phyloP scores from a whole-genome alignment of 306 rosid species.

The Mimosa bimucronata region DNA sequence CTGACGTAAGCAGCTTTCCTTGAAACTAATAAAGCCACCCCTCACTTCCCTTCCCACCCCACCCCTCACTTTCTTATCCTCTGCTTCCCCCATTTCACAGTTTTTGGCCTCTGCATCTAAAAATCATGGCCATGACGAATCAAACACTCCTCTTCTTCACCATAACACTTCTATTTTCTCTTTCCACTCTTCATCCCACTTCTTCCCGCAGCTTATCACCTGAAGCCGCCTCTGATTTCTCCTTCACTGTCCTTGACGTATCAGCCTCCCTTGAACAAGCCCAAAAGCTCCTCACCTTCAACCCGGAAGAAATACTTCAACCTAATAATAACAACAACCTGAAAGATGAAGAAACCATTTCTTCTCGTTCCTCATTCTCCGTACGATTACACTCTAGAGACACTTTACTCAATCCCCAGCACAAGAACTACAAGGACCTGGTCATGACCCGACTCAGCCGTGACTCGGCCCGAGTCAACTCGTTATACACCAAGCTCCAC shows the following conservation, averaged over 20 bases:
- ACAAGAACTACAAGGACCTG: slow-evolving; percentile 53
- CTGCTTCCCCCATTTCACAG: too few relatives aligned
- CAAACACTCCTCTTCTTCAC: slow-evolving; percentile 13
- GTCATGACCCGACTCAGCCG: slow-evolving; percentile 60
- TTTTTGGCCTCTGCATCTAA: slow-evolving; percentile 1
- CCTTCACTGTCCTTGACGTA: slow-evolving; percentile 57
- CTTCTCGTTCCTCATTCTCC: slow-evolving; percentile 47
- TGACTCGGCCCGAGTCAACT: slow-evolving; percentile 76
- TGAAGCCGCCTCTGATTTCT: slow-evolving; percentile 8
- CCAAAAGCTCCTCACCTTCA: slow-evolving; percentile 51
- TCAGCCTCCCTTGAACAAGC: slow-evolving; percentile 61
- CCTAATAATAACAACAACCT: slow-evolving; percentile 12
- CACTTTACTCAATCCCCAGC: slow-evolving; percentile 42
- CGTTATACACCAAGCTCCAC: slow-evolving; percentile 55
- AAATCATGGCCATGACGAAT: slow-evolving; percentile 46
- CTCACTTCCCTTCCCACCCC: slow-evolving; percentile 1
- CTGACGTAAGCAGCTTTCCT: slow-evolving; percentile 2
- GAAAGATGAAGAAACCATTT: slow-evolving; percentile 15
- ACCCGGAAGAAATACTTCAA: slow-evolving; percentile 30
- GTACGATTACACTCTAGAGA: slow-evolving; percentile 61
- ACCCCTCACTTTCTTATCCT: neutral
- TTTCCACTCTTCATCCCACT: slow-evolving; percentile 28
- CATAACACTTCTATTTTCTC: slow-evolving; percentile 19
- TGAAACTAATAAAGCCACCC: slow-evolving; percentile 47
- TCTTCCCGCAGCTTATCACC: slow-evolving; percentile 43